Percentiles rank a stretch among this genome's conserved stretches.
phyloP scores from a whole-genome alignment of 2,329 filamentous ascomycete genomes.

The Colletotrichum sp. region DNA sequence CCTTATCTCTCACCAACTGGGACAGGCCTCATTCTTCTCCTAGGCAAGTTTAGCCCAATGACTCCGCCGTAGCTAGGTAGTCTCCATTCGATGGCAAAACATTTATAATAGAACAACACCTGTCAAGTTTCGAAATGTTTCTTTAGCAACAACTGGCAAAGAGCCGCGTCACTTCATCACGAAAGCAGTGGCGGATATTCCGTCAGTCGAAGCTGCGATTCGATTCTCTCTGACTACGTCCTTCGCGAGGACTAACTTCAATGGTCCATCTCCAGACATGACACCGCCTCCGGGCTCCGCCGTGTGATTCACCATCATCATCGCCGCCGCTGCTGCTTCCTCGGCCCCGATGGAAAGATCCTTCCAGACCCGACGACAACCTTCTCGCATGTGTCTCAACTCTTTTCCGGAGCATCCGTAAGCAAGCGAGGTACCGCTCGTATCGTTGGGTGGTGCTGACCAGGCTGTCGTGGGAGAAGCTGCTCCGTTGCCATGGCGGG shows the following conservation, averaged over 20 bases:
- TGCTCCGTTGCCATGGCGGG: neutral
- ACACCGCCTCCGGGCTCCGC: neutral
- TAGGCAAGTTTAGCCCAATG: neutral
- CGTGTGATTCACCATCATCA: neutral
- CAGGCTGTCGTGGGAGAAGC: neutral
- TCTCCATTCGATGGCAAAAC: neutral
- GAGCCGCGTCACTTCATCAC: neutral
- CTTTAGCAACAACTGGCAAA: neutral
- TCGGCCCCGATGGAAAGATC: neutral
- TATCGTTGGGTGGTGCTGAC: neutral
- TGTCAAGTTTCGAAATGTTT: neutral
- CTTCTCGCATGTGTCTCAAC: neutral
- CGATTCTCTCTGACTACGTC: neutral
- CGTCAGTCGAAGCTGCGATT: neutral
- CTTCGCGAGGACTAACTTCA: neutral
- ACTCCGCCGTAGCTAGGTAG: neutral
- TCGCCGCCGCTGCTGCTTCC: neutral
- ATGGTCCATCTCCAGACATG: neutral
- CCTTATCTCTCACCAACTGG: neutral
- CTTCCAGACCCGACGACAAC: neutral
- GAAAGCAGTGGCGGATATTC: neutral
- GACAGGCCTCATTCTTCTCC: neutral
- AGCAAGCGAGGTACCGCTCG: neutral
- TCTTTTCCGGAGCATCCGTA: neutral
- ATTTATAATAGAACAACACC: neutral